Base-by-base conservation (phyloP, 2,329 filamentous ascomycete genomes). In the Pseudogymnoascus sp. region DNA sequence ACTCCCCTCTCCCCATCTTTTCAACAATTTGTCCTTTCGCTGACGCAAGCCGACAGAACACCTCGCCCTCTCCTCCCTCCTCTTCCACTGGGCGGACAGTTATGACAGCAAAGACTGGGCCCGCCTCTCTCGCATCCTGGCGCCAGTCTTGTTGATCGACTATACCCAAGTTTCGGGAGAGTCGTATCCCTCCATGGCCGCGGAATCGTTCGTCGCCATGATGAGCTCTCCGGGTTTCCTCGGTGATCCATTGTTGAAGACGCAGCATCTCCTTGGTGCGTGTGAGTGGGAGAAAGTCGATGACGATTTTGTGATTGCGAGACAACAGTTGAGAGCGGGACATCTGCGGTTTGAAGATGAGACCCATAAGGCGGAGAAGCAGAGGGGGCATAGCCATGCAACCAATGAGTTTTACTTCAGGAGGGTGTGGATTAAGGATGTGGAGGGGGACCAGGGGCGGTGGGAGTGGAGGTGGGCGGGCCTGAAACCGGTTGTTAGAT, bases 91-190 rank as follows among this genome's bases (percentile, higher is more conserved):
- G 84, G 84, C 82, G 63, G 84, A 86, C 72, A 84, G 80, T 76
- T 86, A 87, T 74, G 84, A 87, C 73, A 80, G 79, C 73, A 88
- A 88, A 75, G 82, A 87, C 75, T 87, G 84, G 84, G 76, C 78
- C 12, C 80, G 83, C 61, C 79, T 87, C 28, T 71, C 77, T 67
- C 82, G 80, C 66, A 83, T 81, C 76, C 85, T 89, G 67, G 85
- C 86, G 2, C 85, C 86, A 1, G 71, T 31, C 8, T 18, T 37
- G 12, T 73, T 87, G 80, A 81, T 91, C 69, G 89, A 92, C 78
- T 92, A 92, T 80, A 83, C 82, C 60, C 79, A 81, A 42, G 83
- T 87, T 73, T 79, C 84, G 61, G 78, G 84, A 72, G 81, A 81
- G 70, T 73, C 82, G 63, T 87, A 84, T 84, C 80, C 83, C 59